Base-by-base conservation (phyloP, 495 filamentous ascomycete genomes). In the Delitschia confertaspora region DNA sequence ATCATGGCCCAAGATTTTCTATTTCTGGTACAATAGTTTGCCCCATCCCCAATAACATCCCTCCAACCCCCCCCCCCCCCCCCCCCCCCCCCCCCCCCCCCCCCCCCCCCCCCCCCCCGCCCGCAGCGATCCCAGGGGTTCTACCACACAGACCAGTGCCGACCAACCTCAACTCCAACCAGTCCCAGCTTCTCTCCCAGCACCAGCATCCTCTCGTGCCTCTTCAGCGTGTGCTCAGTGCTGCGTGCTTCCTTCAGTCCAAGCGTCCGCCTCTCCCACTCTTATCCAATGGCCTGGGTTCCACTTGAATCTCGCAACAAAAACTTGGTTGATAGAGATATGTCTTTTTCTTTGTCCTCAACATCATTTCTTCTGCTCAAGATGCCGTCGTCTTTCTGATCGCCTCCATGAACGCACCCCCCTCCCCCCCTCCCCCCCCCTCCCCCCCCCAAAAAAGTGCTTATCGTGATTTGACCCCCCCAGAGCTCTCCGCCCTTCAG, bases 361-460 rank as follows among this genome's bases (percentile, higher is more conserved):
- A 2, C 11, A 11, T n/a, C 29, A n/a, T 31, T 31, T 31, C 16
- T 6, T 31, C 16, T 35, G 33, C 11, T 35, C 33, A 35, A 9
- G 3, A 9, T 13, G 33, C 9, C 21, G 10, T 19, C n/a, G n/a
- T n/a, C n/a, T n/a, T n/a, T n/a, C n/a, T n/a, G n/a, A n/a, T n/a
- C n/a, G n/a, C n/a, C n/a, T n/a, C n/a, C n/a, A n/a, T n/a, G n/a
- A n/a, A n/a, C n/a, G 33, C 36, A 23, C 21, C 19, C 18, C 22
- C 5, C 11, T 11, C 11, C 19, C 32, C 5, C 27, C 37, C 8
- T 6, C 5, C n/a, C 34, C 25, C 14, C 35, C 16, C 34, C 43
- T 21, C 37, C 47, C 42, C 39, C 42, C 36, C 35, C 40, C 22
- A 23, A 23, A 41, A 24, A 46, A 52, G 43, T 50, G 49, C 42